Base-by-base conservation (phyloP, 768 basidiomycete genomes). In the Lactifluus piperatus region DNA sequence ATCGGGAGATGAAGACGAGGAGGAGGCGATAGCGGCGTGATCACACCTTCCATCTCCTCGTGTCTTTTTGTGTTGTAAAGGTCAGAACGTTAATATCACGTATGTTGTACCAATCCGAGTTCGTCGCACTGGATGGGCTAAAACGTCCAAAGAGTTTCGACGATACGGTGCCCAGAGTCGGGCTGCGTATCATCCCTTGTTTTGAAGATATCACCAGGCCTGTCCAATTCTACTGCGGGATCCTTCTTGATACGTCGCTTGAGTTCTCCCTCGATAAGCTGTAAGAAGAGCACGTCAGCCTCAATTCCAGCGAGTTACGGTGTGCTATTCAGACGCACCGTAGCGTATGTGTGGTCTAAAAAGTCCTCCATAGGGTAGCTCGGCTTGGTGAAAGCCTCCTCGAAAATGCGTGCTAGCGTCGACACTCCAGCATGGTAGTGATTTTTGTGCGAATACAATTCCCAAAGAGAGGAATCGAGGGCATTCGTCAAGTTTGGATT, bases 321-420 rank as follows among this genome's bases (percentile, higher is more conserved):
- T 10, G 32, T 6, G 30, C 41, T n/a, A 13, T 45, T 29, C 29
- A 37, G 14, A 71, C 84, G 55, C 65, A 93, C 91, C 64, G 91
- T 91, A 39, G 77, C 80, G 66, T 91, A 93, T 2, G 89, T 88
- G 69, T 98, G 95, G 70, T 98, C 97, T 68, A 97, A 71, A 71
- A 98, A 99, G 69, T 98, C 95, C 65, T 98, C 95, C 82, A 97
- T 81, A 14, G 82, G 76, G 71, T 94, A 97, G 36, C 77, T 78
- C 18, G 86, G 91, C 68, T 95, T 97, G n/a, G 92, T 97, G 73
- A 99, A 97, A 5, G 88, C 86, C 68, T 94, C 93, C 13, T 79
- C 78, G 65, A 97, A 91, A 55, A 99, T 85, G 67, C 86, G 86
- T 29, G 83, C 84, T 47, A 98, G 71, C 0, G 91, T 91, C n/a